A percentile compares a stretch with the other conserved stretches of the same genome.
Conservation (phyloP, 2,329 filamentous ascomycete genomes). For the Diaporthe vaccinii region DNA sequence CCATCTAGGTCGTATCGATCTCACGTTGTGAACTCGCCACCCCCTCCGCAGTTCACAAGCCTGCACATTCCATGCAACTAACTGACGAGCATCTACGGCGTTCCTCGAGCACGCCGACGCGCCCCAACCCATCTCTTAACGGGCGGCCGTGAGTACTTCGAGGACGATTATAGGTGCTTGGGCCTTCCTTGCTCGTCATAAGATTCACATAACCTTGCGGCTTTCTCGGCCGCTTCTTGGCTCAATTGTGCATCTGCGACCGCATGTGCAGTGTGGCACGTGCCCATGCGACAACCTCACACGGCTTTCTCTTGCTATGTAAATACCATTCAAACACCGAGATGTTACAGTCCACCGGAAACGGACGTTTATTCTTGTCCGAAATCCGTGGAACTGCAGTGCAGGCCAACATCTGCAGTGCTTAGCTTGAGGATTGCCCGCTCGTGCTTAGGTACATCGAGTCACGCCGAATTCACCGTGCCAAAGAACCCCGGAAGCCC, state of each 20-base stretch:
- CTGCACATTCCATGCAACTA: neutral
- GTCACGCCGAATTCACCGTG: neutral
- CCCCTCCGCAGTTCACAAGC: conserved; percentile 2
- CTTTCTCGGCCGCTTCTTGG: neutral
- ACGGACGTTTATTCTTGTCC: neutral
- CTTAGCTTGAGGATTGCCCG: neutral
- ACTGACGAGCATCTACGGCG: neutral
- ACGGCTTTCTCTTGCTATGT: no score
- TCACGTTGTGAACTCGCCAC: neutral
- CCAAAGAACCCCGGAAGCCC: neutral
- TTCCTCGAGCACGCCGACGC: neutral
- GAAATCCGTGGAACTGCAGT: neutral
- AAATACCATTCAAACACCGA: no score
- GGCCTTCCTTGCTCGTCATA: neutral
- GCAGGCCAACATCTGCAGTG: neutral
- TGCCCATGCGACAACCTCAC: neutral
- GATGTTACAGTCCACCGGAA: neutral
- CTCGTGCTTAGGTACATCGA: neutral
- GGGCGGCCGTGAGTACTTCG: neutral
- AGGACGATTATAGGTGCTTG: no score
- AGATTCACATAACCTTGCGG: neutral
- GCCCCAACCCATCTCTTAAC: neutral
- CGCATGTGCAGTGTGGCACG: neutral
- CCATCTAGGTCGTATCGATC: conserved; percentile 10
- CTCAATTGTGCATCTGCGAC: neutral